A percentile compares a stretch with the other conserved stretches of the same genome.
phyloP scores from a whole-genome alignment of 371 early-diverging fungal species.

The Mucor mucedo region DNA sequence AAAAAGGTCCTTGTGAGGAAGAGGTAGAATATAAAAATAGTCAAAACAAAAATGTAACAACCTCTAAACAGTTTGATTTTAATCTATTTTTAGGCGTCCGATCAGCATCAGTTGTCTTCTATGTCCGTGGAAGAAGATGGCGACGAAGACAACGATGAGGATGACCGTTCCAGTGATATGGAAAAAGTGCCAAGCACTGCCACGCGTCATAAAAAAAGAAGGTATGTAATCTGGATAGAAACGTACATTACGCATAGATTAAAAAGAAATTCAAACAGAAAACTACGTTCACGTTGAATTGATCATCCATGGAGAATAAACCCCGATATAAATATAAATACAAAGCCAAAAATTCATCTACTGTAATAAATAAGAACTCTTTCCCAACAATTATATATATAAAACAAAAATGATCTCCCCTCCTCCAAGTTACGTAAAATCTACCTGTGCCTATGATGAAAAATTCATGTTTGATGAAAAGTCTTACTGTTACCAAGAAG shows the following conservation, averaged over 20 bases:
- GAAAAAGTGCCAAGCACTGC: background rate
- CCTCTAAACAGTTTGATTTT: too few species aligned
- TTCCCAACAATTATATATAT: too few species aligned
- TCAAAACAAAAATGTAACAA: too few species aligned
- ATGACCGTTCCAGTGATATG: conserved; percentile 11
- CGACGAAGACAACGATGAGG: background rate
- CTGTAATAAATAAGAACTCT: too few species aligned
- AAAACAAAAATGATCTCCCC: too few species aligned
- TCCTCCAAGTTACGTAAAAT: too few species aligned
- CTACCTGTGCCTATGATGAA: too few species aligned
- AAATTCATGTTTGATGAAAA: too few species aligned
- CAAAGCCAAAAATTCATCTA: background rate
- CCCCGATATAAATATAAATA: background rate
- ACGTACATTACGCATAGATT: background rate
- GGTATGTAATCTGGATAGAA: conserved; percentile 2
- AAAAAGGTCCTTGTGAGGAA: too few species aligned
- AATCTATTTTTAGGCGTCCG: background rate
- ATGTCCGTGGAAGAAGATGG: conserved; percentile 25
- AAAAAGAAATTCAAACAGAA: conserved; percentile 3
- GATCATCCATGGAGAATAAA: background rate
- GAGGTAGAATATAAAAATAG: too few species aligned
- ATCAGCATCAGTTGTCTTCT: background rate
- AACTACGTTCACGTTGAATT: conserved; percentile 14
- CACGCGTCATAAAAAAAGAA: conserved; percentile 16
- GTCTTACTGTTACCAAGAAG: too few species aligned